Percentiles rank a stretch among this genome's conserved stretches.
phyloP scores from a whole-genome alignment of 2,329 filamentous ascomycete species.

The Taxawa tesnikishii region DNA sequence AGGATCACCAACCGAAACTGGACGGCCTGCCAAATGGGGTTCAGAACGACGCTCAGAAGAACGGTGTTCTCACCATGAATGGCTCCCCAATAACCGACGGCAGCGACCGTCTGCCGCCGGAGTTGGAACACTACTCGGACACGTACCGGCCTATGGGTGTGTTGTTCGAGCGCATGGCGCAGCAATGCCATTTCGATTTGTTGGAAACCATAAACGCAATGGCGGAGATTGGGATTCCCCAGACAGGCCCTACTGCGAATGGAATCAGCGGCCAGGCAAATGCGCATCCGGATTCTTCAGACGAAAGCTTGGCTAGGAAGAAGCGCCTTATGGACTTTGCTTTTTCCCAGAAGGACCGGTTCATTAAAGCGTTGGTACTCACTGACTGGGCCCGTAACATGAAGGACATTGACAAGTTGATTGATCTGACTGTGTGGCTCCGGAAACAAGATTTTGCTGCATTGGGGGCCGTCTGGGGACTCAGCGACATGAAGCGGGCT shows the following conservation, averaged over 20 bases:
- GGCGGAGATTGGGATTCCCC: constrained; percentile 46
- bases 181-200: constrained; percentile 71
- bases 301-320: constrained; percentile 66
- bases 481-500: constrained; percentile 53
- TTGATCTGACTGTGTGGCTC: constrained; percentile 73
- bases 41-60: constrained; percentile 4
- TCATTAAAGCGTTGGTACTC: constrained; percentile 85
- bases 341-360: constrained; percentile 69
- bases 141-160: constrained; percentile 65
- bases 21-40: too few relatives aligned
- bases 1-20: too few relatives aligned
- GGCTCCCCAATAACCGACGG: not conserved
- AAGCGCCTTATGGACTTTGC: constrained; percentile 61
- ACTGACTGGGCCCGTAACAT: constrained; percentile 79
- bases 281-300: constrained; percentile 43
- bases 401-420: constrained; percentile 69
- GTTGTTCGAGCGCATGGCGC: constrained; percentile 66
- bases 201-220: constrained; percentile 58
- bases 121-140: constrained; percentile 54
- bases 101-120: constrained; percentile 25
- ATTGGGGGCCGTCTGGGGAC: constrained; percentile 11
- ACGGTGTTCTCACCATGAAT: not conserved
- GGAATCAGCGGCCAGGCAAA: constrained; percentile 18
- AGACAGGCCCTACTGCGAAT: constrained; percentile 32
- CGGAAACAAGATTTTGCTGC: constrained; percentile 27